Conservation (phyloP, 441 rosid genomes). For the Aquilaria agallochum region DNA sequence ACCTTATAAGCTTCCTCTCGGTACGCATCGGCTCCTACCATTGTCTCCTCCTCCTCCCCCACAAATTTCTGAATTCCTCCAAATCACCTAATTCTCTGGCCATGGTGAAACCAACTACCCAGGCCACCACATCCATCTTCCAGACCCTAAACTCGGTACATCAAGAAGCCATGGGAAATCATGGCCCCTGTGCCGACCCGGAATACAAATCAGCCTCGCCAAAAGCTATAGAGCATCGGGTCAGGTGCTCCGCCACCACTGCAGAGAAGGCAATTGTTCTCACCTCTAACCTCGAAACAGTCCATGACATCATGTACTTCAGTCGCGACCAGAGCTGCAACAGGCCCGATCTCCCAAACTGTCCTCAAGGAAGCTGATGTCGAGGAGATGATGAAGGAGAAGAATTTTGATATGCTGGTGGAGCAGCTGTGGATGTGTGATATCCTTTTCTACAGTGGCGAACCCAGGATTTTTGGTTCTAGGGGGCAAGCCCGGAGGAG, state of each 20-base stretch:
- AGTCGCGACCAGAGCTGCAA: constrained; percentile 80
- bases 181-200: constrained; percentile 89
- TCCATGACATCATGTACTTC: constrained; percentile 76
- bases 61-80: not conserved
- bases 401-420: constrained; percentile 59
- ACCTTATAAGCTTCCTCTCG: no score
- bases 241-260: constrained; percentile 71
- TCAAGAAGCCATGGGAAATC: constrained; percentile 93
- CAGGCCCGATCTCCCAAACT: constrained; percentile 68
- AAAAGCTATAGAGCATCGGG: constrained; percentile 60
- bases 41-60: not conserved
- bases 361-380: constrained; percentile 65
- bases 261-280: constrained; percentile 56
- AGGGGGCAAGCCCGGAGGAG: no score
- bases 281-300: constrained; percentile 70
- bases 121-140: constrained; percentile 42
- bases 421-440: constrained; percentile 81
- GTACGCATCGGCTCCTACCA: no score
- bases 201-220: constrained; percentile 61
- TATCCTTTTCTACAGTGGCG: constrained; percentile 45
- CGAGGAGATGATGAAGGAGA: constrained; percentile 70
- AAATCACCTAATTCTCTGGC: constrained; percentile 9
- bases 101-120: constrained; percentile 57
- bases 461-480: no score
- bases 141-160: constrained; percentile 56